Evolutionary conservation across 148 eudicot species (phyloP).

Genomic region (Rhododendron ovatum): DNA sequence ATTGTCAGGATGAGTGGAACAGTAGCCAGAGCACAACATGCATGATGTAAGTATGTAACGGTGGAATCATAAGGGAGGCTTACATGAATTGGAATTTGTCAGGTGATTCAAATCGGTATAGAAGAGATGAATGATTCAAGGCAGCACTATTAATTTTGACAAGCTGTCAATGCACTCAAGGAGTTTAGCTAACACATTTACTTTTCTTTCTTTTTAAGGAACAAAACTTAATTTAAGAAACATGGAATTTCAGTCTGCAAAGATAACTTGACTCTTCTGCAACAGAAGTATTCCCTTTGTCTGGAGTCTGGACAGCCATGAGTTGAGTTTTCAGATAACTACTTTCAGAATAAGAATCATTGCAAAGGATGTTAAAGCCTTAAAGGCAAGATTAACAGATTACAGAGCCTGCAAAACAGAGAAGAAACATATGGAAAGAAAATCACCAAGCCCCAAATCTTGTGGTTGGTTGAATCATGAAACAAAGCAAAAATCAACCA

Average conservation of each 20-base stretch:
- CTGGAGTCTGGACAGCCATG: background rate
- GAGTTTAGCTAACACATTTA: background rate
- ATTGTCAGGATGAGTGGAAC: background rate
- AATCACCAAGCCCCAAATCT: background rate
- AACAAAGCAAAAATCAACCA: background rate
- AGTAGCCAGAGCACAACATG: background rate
- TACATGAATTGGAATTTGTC: background rate
- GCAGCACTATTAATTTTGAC: background rate
- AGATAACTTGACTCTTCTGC: background rate
- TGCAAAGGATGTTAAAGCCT: background rate
- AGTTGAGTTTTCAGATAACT: background rate
- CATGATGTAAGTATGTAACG: too few species aligned
- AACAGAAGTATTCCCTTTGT: background rate
- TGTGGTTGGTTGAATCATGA: background rate
- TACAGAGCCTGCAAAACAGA: background rate
- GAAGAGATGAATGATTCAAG: background rate
- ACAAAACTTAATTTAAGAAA: background rate
- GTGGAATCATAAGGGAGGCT: background rate
- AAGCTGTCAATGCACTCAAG: background rate
- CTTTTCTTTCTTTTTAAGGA: background rate
- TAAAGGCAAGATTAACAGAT: background rate
- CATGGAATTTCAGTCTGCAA: background rate
- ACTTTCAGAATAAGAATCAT: background rate
- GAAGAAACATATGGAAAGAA: background rate
- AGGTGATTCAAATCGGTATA: background rate